A percentile compares a stretch with the other conserved stretches of the same genome.
Conservation (phyloP, 257 asterid genomes). For the Prunella vulgaris region DNA sequence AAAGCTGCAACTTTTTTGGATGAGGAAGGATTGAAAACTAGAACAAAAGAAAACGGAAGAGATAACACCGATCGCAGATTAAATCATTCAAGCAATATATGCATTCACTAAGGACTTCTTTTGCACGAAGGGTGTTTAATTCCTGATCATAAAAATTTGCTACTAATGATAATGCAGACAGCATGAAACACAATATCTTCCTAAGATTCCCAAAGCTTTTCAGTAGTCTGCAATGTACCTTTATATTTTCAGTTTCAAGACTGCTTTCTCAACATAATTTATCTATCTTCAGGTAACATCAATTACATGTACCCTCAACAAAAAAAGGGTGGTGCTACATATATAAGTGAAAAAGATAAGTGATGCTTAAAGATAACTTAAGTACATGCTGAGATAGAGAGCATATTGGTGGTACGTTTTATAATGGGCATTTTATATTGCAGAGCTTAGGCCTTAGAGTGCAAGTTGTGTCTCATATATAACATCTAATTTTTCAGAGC, state of each 20-base stretch:
- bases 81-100: neutral
- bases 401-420: neutral
- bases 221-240: neutral
- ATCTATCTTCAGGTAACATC: neutral
- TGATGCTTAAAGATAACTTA: neutral
- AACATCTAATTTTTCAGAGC: neutral
- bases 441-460: neutral
- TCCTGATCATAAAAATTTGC: neutral
- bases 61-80: neutral
- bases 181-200: neutral
- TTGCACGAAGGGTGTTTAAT: neutral
- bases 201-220: neutral
- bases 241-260: neutral
- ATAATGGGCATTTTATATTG: neutral
- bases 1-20: neutral
- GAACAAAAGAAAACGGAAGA: neutral
- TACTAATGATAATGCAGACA: neutral
- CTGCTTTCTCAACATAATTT: neutral
- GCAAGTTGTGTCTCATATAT: neutral
- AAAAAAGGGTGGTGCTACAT: neutral
- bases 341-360: constrained; percentile 3
- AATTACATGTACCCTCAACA: neutral
- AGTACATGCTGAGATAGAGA: neutral
- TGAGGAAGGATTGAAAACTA: neutral
- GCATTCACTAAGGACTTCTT: neutral